Evolutionary conservation across 1,139 yeast genomes (phyloP).

Genomic region (Pichia cactophila): DNA sequence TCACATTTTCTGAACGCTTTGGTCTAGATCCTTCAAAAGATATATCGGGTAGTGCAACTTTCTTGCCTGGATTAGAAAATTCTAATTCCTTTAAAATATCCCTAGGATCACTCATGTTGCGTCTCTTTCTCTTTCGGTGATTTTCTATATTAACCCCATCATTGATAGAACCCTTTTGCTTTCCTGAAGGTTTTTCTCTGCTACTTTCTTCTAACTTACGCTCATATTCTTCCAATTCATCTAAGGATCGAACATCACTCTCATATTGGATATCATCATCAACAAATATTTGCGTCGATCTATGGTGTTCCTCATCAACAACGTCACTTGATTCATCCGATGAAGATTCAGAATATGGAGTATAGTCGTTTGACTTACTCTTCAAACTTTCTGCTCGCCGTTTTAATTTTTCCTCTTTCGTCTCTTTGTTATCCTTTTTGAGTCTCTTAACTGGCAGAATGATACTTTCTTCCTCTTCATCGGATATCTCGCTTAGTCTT

Average conservation of each 20-base stretch:
- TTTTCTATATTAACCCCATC: background rate
- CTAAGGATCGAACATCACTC: slow-evolving; percentile 2
- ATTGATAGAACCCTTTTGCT: background rate
- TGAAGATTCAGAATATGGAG: background rate
- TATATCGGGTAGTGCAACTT: background rate
- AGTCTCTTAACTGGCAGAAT: background rate
- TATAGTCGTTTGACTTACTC: background rate
- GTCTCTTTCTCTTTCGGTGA: background rate
- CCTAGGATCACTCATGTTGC: background rate
- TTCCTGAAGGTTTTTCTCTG: background rate
- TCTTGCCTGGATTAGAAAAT: slow-evolving; percentile 1
- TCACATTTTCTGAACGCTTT: background rate
- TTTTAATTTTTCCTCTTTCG: background rate
- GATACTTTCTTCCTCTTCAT: background rate
- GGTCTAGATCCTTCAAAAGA: background rate
- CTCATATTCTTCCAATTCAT: slow-evolving; percentile 2
- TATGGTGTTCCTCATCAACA: background rate
- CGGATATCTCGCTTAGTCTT: background rate
- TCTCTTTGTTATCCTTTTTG: too few species aligned
- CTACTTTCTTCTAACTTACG: background rate
- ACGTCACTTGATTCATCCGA: background rate
- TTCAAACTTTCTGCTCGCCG: background rate
- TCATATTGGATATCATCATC: slow-evolving; percentile 5
- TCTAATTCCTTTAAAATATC: background rate
- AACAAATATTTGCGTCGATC: background rate